Conservation (phyloP, 2,329 filamentous ascomycete species). For the Penicillium sclerotiorum region DNA sequence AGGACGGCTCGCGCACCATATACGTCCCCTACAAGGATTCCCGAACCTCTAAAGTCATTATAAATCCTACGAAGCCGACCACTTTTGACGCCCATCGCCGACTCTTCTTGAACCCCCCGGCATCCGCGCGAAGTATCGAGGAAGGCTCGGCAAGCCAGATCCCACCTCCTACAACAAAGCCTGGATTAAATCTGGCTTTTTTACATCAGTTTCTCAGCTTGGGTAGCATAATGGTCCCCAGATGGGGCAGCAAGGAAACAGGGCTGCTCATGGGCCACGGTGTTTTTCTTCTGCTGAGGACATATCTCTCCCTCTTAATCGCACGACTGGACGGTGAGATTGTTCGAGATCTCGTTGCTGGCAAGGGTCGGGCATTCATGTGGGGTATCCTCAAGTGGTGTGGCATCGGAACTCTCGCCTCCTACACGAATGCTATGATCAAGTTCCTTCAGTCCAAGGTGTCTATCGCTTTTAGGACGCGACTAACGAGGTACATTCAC, state of each 20-base stretch:
- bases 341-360: slow-evolving; percentile 92
- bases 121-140: slow-evolving; percentile 75
- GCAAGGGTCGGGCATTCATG: slow-evolving; percentile 84
- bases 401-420: slow-evolving; percentile 87
- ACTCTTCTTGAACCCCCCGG: slow-evolving; percentile 87
- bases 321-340: slow-evolving; percentile 94
- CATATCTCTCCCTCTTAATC: slow-evolving; percentile 90
- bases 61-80: slow-evolving; percentile 83
- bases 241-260: slow-evolving; percentile 94
- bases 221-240: slow-evolving; percentile 95
- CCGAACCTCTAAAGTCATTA: slow-evolving; percentile 81
- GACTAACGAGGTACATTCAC: slow-evolving; percentile 93
- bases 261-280: slow-evolving; percentile 86
- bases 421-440: slow-evolving; percentile 98
- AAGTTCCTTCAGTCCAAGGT: slow-evolving; percentile 98
- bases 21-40: slow-evolving; percentile 86
- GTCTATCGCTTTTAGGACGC: slow-evolving; percentile 94
- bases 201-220: slow-evolving; percentile 94
- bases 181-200: slow-evolving; percentile 92
- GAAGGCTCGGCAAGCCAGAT: slow-evolving; percentile 63
- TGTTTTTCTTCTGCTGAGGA: slow-evolving; percentile 85
- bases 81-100: slow-evolving; percentile 96
- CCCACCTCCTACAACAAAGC: slow-evolving; percentile 87
- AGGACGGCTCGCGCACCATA: slow-evolving; percentile 92
- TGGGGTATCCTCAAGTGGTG: slow-evolving; percentile 95